Base-by-base conservation (phyloP, 441 rosid genomes). In the Euphorbia schlechtendalii region DNA sequence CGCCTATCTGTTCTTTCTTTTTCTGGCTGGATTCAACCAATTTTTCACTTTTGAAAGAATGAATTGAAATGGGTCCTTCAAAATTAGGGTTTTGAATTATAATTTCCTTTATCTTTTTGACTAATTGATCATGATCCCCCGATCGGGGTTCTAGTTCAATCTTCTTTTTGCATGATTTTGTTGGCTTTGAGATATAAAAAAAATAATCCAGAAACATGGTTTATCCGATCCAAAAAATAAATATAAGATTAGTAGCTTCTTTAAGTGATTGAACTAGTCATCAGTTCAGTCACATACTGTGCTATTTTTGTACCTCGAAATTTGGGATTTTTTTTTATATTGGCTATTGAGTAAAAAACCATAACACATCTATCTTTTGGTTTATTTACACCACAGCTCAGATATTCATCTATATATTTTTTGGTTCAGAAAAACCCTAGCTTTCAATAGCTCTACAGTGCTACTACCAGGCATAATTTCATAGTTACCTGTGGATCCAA, bases 211-310 rank as follows among this genome's bases (percentile, higher is more conserved):
- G 62, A 67, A 38, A 4, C 8, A 32, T 38, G 66, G 61, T 64
- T 54, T 3, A 28, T 64, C 65, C 74, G 82, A 80, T 78, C 85
- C 83, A 73, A 46, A 71, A 46, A 71, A 40, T 77, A 61, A 69
- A 76, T 68, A 72, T 69, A 76, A 75, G 78, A 80, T 71, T 72
- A 73, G 74, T 59, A 27, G 65, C 71, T 70, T 67, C 80, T 82
- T 86, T 76, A 73, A 66, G 76, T 80, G 93, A 87, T 84, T 84
- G 88, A 87, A 82, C 83, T 55, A 80, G 74, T 68, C 83, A 56
- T 36, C 4, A 36, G n/a, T n/a, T 68, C 83, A 56, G 58, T 56
- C 41, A 73, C 63, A 30, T 70, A 72, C 70, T 64, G 63, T 73
- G 74, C 79, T 72, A 76, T 77, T 76, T 77, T 75, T 72, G 63